Evolutionary conservation across 345 rosid species (phyloP).

Genomic region (Dovyalis caffra): DNA sequence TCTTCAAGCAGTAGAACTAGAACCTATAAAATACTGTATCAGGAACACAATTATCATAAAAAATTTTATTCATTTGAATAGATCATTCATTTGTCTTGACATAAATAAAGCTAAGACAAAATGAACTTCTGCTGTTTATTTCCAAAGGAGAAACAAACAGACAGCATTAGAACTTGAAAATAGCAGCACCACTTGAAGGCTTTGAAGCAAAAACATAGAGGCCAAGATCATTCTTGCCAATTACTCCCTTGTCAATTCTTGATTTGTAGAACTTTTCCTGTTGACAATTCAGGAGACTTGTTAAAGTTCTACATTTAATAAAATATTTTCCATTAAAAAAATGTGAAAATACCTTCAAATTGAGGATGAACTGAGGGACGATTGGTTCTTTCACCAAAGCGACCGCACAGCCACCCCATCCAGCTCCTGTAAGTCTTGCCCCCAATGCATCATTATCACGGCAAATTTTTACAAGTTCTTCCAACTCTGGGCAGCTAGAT

Average conservation of each 20-base stretch:
- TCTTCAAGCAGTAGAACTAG: not conserved
- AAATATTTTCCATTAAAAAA: not conserved
- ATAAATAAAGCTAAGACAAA: not conserved
- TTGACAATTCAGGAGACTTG: not conserved
- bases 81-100: not conserved
- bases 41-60: not conserved
- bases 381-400: constrained; percentile 75
- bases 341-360: constrained; percentile 56
- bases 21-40: not conserved
- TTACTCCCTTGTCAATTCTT: constrained; percentile 69
- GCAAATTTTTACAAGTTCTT: constrained; percentile 74
- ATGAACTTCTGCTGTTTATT: not conserved
- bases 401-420: constrained; percentile 99
- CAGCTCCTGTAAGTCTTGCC: constrained; percentile 97
- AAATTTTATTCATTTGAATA: not conserved
- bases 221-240: constrained; percentile 67
- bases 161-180: constrained; percentile 58
- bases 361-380: constrained; percentile 78
- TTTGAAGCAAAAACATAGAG: constrained; percentile 91
- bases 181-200: constrained; percentile 98
- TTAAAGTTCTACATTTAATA: not conserved
- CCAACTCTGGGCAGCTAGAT: constrained; percentile 88
- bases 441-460: constrained; percentile 79
- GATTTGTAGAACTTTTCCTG: constrained; percentile 83
- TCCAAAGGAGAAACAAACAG: not conserved